Percentiles rank a stretch among this genome's conserved stretches.
Conservation (phyloP, 345 rosid species). For the Durio zibethinus region DNA sequence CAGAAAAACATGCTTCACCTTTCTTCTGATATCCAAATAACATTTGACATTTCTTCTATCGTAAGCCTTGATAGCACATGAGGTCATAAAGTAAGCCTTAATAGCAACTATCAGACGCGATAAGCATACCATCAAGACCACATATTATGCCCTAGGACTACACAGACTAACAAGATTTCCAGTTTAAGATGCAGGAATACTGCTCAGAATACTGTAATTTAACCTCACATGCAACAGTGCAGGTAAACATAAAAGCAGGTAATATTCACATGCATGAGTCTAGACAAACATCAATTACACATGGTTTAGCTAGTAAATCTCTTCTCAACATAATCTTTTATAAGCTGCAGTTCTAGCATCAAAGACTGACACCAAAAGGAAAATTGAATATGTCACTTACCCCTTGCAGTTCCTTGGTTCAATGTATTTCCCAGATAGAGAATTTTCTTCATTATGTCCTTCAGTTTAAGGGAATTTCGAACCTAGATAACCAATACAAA, state of each 20-base stretch:
- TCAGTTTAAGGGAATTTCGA: conserved; percentile 71
- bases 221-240: neutral
- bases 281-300: conserved; percentile 1
- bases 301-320: neutral
- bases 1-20: neutral
- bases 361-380: neutral
- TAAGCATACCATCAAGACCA: neutral
- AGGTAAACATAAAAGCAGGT: neutral
- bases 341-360: neutral
- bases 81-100: neutral
- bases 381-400: conserved; percentile 32
- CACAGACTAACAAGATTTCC: conserved; percentile 3
- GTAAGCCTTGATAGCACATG: too few relatives aligned
- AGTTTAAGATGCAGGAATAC: neutral
- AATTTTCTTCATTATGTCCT: conserved; percentile 93
- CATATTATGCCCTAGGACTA: neutral
- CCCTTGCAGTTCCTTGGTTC: conserved; percentile 99
- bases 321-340: neutral
- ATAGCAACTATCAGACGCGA: neutral
- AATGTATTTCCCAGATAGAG: conserved; percentile 83
- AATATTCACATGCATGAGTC: neutral
- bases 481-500: conserved; percentile 48
- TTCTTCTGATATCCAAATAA: neutral
- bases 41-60: neutral
- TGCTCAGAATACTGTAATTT: neutral